Evolutionary conservation across 192 early-diverging fungal genomes (phyloP).

Genomic region (Backusella circina): DNA sequence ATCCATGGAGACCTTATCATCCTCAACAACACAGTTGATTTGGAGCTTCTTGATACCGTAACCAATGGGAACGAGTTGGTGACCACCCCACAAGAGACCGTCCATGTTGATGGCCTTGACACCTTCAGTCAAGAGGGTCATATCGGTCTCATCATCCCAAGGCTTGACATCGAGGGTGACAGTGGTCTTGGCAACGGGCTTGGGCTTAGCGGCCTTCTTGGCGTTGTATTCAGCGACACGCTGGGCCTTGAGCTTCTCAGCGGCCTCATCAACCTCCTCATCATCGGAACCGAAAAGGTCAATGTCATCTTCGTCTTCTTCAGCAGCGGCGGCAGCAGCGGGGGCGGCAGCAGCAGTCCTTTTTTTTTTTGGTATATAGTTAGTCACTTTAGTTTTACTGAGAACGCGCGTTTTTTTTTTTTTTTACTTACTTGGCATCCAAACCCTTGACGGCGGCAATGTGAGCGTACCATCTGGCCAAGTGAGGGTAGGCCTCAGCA

Average conservation of each 20-base stretch:
- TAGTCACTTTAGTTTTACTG: not conserved
- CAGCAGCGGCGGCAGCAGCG: slow-evolving; percentile 55
- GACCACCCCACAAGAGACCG: slow-evolving; percentile 87
- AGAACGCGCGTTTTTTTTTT: not conserved
- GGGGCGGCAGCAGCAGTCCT: slow-evolving; percentile 52
- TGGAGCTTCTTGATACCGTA: slow-evolving; percentile 97
- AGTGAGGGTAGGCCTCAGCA: slow-evolving; percentile 75
- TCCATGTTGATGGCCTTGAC: slow-evolving; percentile 81
- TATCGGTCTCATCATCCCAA: slow-evolving; percentile 96
- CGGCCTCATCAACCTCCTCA: slow-evolving; percentile 89
- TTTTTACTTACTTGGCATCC: slow-evolving; percentile 48
- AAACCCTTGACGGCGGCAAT: slow-evolving; percentile 59
- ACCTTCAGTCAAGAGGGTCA: slow-evolving; percentile 67
- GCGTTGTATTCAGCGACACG: slow-evolving; percentile 87
- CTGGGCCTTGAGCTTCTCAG: slow-evolving; percentile 82
- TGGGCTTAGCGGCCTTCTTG: slow-evolving; percentile 90
- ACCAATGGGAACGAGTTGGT: slow-evolving; percentile 78
- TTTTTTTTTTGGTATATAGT: not conserved
- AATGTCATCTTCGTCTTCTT: slow-evolving; percentile 89
- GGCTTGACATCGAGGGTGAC: slow-evolving; percentile 94
- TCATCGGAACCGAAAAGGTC: slow-evolving; percentile 96
- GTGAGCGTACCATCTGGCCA: slow-evolving; percentile 95
- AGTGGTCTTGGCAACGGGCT: slow-evolving; percentile 88
- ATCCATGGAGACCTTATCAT: slow-evolving; percentile 87
- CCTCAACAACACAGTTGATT: slow-evolving; percentile 90